Percentiles rank a stretch among this genome's conserved stretches.
These are phyloP conservation scores for Exophiala bonariae DNA, from an alignment of 2,329 filamentous ascomycete genomes.

Conservation along the genomic window DNA sequence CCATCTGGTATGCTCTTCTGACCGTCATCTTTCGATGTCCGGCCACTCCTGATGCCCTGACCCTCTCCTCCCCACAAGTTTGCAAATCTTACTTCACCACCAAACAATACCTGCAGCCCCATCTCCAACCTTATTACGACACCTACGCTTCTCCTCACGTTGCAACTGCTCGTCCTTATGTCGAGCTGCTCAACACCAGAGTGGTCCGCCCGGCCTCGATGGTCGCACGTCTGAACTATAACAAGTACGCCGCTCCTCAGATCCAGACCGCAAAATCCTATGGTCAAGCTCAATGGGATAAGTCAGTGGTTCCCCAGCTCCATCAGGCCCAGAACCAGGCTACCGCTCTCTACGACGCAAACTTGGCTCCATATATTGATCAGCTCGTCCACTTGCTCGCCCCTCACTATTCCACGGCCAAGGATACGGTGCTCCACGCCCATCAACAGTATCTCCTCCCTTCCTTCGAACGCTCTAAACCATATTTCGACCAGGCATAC, in stretches of 20 bases:
- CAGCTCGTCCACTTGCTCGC: conserved; percentile 57
- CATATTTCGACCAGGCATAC: conserved; percentile 72
- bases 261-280: conserved; percentile 68
- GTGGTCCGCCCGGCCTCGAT: conserved; percentile 69
- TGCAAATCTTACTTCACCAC: conserved; percentile 78
- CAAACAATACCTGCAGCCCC: conserved; percentile 68
- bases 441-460: conserved; percentile 75
- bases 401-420: conserved; percentile 72
- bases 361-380: conserved; percentile 72
- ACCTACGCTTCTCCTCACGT: conserved; percentile 82
- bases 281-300: conserved; percentile 73
- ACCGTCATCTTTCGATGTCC: conserved; percentile 84
- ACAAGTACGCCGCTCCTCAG: conserved; percentile 73
- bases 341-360: conserved; percentile 66
- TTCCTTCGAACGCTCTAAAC: conserved; percentile 70
- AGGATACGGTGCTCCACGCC: conserved; percentile 63
- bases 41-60: conserved; percentile 64
- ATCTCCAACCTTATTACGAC: conserved; percentile 82
- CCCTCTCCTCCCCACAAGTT: conserved; percentile 69
- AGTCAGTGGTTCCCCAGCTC: conserved; percentile 73
- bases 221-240: conserved; percentile 61
- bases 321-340: conserved; percentile 62
- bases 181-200: conserved; percentile 54
- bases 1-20: conserved; percentile 83
- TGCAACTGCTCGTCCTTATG: conserved; percentile 72